A percentile compares a stretch with the other conserved stretches of the same genome.
phyloP scores from a whole-genome alignment of 805 yeast genomes.

The Zygosaccharomyces kombuchaensis region DNA sequence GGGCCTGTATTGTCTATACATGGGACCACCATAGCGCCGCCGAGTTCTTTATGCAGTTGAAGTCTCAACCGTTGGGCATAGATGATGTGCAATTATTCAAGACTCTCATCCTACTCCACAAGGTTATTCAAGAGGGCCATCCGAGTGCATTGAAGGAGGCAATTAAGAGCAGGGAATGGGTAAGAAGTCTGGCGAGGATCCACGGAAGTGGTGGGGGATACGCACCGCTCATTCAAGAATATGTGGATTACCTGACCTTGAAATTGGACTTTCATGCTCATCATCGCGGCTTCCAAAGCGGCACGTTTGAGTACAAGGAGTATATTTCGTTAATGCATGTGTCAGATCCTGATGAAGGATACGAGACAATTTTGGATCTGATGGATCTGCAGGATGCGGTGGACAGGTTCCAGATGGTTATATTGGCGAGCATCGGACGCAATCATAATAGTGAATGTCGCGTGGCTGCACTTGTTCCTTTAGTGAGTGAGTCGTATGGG shows the following conservation, averaged over 20 bases:
- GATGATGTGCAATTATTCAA: constrained; percentile 85
- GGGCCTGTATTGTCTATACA: constrained; percentile 91
- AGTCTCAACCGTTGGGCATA: constrained; percentile 66
- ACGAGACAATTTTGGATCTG: constrained; percentile 79
- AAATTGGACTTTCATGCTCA: constrained; percentile 78
- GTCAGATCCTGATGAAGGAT: constrained; percentile 93
- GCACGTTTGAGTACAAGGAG: constrained; percentile 94
- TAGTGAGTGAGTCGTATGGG: constrained; percentile 88
- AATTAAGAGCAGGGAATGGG: constrained; percentile 70
- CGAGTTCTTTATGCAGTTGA: constrained; percentile 81
- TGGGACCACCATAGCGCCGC: constrained; percentile 90
- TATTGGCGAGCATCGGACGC: constrained; percentile 66
- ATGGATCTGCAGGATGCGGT: constrained; percentile 81
- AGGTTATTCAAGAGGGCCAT: constrained; percentile 98
- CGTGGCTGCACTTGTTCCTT: constrained; percentile 81
- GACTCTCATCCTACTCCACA: constrained; percentile 78
- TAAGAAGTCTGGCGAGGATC: constrained; percentile 64
- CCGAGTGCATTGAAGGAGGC: constrained; percentile 78
- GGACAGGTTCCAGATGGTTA: constrained; percentile 69
- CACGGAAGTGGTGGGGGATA: constrained; percentile 47
- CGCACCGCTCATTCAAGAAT: constrained; percentile 71
- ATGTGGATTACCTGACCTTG: constrained; percentile 61
- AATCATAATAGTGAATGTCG: constrained; percentile 62
- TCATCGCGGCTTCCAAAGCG: constrained; percentile 81
- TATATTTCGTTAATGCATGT: constrained; percentile 82